phyloP scores from a whole-genome alignment of 176 grass and related monocot species.

The Paspalum notatum region DNA sequence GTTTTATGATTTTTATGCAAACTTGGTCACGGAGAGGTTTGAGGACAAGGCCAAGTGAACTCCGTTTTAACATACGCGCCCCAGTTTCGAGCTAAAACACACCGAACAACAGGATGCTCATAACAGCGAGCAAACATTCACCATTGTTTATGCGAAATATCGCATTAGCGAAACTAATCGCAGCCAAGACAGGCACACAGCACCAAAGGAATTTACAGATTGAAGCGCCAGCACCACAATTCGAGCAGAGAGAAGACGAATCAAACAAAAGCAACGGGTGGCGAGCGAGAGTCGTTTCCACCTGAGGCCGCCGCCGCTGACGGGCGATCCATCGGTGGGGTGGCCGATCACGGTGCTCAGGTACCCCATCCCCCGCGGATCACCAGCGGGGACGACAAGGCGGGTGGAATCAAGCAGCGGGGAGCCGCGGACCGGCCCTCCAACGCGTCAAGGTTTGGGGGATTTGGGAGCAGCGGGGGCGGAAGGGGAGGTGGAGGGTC shows the following conservation, averaged over 20 bases:
- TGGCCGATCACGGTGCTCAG: slow-evolving; percentile 61
- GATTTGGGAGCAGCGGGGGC: slow-evolving; percentile 23
- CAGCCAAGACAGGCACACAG: not conserved
- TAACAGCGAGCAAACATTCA: not conserved
- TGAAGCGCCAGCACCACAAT: not conserved
- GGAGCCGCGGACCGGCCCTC: not conserved
- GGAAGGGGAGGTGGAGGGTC: not conserved
- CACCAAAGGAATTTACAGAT: not conserved
- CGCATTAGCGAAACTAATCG: not conserved
- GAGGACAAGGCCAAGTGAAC: too few species aligned
- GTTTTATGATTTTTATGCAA: too few species aligned
- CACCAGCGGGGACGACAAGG: not conserved
- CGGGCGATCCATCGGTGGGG: slow-evolving; percentile 58
- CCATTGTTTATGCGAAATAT: not conserved
- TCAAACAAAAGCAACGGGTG: not conserved
- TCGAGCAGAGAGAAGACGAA: not conserved
- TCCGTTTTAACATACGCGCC: too few species aligned
- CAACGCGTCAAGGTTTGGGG: slow-evolving; percentile 3
- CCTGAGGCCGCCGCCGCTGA: slow-evolving; percentile 66
- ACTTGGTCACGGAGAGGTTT: too few species aligned
- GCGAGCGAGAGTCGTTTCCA: not conserved
- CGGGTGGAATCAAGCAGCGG: not conserved
- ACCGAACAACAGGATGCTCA: not conserved
- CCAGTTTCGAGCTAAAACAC: too few species aligned
- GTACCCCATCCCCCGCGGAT: slow-evolving; percentile 52